Percentiles rank a stretch among this genome's conserved stretches.
Conservation (phyloP, 768 basidiomycete species). For the Dentipellis fragilis region DNA sequence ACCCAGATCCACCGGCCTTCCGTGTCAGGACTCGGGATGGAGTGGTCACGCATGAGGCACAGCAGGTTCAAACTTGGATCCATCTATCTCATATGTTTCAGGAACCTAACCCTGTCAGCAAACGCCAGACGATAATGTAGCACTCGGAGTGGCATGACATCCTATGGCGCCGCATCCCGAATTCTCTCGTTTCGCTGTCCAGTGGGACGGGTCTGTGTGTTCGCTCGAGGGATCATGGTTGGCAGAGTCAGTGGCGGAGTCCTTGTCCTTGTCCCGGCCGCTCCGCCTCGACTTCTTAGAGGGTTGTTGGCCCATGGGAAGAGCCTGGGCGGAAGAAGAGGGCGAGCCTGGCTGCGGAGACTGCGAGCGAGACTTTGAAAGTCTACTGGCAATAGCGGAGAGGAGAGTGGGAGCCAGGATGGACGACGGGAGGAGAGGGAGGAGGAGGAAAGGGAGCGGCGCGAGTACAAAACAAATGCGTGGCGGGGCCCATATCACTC, state of each 20-base stretch:
- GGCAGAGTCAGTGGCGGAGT: constrained; percentile 27
- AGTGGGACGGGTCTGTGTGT: constrained; percentile 4
- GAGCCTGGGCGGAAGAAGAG: constrained; percentile 24
- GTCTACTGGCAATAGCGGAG: constrained; percentile 63
- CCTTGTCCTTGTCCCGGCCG: constrained; percentile 60
- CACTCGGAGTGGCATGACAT: too few species aligned
- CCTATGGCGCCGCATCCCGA: too few species aligned
- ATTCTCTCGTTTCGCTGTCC: too few species aligned
- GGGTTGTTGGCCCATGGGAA: constrained; percentile 74
- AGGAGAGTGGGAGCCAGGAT: constrained; percentile 80
- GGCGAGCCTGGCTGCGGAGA: constrained; percentile 56
- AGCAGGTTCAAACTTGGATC: too few species aligned
- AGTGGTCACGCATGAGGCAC: too few species aligned
- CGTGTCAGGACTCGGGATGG: too few species aligned
- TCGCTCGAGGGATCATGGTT: constrained; percentile 34
- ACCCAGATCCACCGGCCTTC: too few species aligned
- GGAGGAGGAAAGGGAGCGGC: neutral
- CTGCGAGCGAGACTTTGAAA: constrained; percentile 63
- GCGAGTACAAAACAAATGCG: neutral
- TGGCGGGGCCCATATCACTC: neutral
- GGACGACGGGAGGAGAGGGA: constrained; percentile 9
- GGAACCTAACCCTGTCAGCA: too few species aligned
- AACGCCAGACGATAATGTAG: too few species aligned
- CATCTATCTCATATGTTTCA: too few species aligned
- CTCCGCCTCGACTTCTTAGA: constrained; percentile 74